These are phyloP conservation scores for Ogataea methanolica DNA, from an alignment of 805 yeast species.

Conservation along the genomic window DNA sequence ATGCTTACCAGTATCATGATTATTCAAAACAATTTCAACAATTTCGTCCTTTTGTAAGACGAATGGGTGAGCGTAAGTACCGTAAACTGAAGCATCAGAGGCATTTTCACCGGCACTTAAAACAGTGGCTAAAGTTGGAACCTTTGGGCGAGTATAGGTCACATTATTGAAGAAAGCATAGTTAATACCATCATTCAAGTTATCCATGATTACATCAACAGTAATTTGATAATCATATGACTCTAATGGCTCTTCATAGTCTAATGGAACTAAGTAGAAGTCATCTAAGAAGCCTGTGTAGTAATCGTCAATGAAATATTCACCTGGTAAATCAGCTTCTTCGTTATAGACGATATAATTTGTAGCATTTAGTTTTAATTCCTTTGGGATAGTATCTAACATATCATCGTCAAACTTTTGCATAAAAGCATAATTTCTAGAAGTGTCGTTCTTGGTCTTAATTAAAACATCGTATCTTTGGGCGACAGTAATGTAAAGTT, in stretches of 20 bases:
- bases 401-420: conserved; percentile 75
- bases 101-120: conserved; percentile 63
- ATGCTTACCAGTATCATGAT: conserved; percentile 86
- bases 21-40: conserved; percentile 80
- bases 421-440: conserved; percentile 74
- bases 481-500: conserved; percentile 80
- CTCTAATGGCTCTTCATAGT: conserved; percentile 48
- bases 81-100: conserved; percentile 55
- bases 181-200: conserved; percentile 80
- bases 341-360: conserved; percentile 55
- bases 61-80: conserved; percentile 72
- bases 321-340: conserved; percentile 38
- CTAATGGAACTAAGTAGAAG: conserved; percentile 63
- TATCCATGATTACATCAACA: conserved; percentile 79
- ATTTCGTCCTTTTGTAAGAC: conserved; percentile 64
- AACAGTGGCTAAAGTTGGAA: conserved; percentile 81
- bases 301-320: conserved; percentile 43
- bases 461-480: conserved; percentile 85
- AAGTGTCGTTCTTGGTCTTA: conserved; percentile 59
- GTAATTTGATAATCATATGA: conserved; percentile 67
- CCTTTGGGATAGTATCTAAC: conserved; percentile 72
- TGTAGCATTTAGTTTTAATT: conserved; percentile 66
- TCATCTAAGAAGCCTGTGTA: conserved; percentile 62
- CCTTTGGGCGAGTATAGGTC: conserved; percentile 74
- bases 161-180: conserved; percentile 95